Conservation (phyloP, 192 early-diverging fungal genomes). For the Umbelopsis sp. region DNA sequence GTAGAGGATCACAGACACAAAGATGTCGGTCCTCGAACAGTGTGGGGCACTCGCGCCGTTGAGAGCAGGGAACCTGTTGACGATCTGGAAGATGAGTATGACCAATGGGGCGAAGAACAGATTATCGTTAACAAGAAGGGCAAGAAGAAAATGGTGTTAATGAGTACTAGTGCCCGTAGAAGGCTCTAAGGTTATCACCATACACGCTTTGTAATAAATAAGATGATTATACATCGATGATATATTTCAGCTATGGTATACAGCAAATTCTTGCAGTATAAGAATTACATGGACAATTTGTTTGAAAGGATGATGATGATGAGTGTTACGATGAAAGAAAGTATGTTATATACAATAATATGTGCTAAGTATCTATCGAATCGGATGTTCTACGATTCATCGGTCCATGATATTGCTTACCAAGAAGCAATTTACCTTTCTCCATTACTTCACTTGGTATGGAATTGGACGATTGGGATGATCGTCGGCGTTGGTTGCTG, state of each 20-base stretch:
- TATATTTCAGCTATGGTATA: too few species aligned
- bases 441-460: neutral
- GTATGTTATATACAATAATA: neutral
- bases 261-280: too few species aligned
- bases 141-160: slow-evolving; percentile 44
- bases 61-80: slow-evolving; percentile 31
- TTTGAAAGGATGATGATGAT: too few species aligned
- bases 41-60: slow-evolving; percentile 43
- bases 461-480: neutral
- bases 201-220: too few species aligned
- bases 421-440: slow-evolving; percentile 2
- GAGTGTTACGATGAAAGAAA: too few species aligned
- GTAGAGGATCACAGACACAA: neutral
- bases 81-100: slow-evolving; percentile 37
- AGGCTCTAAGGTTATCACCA: neutral
- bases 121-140: slow-evolving; percentile 44
- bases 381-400: neutral
- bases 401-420: slow-evolving; percentile 10
- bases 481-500: neutral
- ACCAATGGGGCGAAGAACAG: slow-evolving; percentile 41
- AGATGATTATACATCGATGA: too few species aligned
- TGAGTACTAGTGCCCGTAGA: slow-evolving; percentile 42
- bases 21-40: slow-evolving; percentile 30
- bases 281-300: too few species aligned
- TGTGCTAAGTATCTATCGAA: neutral